Conservation (phyloP, 257 asterid species). For the Ligustrum vulgare region DNA sequence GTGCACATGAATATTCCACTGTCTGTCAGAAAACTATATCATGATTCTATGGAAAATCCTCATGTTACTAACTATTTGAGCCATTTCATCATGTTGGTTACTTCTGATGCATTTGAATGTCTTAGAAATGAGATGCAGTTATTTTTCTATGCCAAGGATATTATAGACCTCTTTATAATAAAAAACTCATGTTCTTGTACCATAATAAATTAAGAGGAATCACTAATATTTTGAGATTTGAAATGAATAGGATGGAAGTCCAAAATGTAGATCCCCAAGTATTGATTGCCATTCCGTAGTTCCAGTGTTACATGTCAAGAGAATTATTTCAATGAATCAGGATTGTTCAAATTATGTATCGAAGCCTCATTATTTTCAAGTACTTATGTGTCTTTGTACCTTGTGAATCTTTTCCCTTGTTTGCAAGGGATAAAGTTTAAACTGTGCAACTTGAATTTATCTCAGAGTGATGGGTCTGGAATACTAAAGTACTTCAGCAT, state of each 20-base stretch:
- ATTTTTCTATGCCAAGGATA: background rate
- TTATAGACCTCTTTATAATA: background rate
- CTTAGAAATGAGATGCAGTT: background rate
- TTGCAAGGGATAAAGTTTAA: too few species aligned
- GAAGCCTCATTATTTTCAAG: too few species aligned
- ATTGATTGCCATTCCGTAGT: background rate
- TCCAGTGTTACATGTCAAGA: too few species aligned
- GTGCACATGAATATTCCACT: background rate
- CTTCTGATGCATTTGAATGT: background rate
- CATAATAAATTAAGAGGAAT: constrained; percentile 6
- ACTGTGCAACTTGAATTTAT: too few species aligned
- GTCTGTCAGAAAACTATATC: background rate
- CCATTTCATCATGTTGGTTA: background rate
- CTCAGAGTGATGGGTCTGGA: too few species aligned
- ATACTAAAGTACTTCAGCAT: too few species aligned
- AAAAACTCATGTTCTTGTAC: constrained; percentile 6
- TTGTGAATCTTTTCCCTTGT: too few species aligned
- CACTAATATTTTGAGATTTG: background rate
- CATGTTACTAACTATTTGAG: background rate
- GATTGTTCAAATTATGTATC: too few species aligned
- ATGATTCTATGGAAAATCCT: constrained; percentile 1
- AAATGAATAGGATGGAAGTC: background rate
- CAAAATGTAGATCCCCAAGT: background rate
- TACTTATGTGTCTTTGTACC: too few species aligned
- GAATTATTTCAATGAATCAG: too few species aligned